Conservation (phyloP, 352 stramenopile genomes). For the Phytophthora hibernalis region DNA sequence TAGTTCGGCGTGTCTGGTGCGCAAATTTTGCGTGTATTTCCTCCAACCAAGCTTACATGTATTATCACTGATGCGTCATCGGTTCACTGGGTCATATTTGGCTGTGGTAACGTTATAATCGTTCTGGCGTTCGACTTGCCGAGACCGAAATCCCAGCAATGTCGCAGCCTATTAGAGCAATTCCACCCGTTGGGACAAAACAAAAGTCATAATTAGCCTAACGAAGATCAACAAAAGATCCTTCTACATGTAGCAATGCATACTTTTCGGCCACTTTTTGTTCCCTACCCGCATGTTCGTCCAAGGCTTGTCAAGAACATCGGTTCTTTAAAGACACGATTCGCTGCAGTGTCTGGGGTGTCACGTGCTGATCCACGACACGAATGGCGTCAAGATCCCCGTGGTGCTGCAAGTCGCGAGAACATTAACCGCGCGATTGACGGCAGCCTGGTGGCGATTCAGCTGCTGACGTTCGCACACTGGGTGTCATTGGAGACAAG, state of each 20-base stretch:
- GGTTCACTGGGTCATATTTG: slow-evolving; percentile 6
- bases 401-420: slow-evolving; percentile 75
- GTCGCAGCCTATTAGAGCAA: no score
- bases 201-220: no score
- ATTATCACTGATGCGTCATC: slow-evolving; percentile 3
- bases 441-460: slow-evolving; percentile 96
- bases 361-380: slow-evolving; percentile 77
- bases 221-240: no score
- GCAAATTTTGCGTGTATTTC: slow-evolving; percentile 6
- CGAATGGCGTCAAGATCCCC: slow-evolving; percentile 66
- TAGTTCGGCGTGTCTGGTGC: slow-evolving; percentile 15
- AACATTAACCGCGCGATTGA: slow-evolving; percentile 98
- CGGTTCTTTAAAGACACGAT: slow-evolving; percentile 92
- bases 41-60: slow-evolving; percentile 2
- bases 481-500: slow-evolving; percentile 97
- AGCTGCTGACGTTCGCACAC: slow-evolving; percentile 94
- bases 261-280: no score
- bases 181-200: no score
- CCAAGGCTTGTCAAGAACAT: slow-evolving; percentile 91
- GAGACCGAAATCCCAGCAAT: no score
- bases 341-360: slow-evolving; percentile 89
- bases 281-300: no score
- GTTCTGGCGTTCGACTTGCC: no score
- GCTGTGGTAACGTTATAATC: no score
- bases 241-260: no score